Evolutionary conservation across 2,329 filamentous ascomycete species (phyloP).

Genomic region (Trichoderma koningii): DNA sequence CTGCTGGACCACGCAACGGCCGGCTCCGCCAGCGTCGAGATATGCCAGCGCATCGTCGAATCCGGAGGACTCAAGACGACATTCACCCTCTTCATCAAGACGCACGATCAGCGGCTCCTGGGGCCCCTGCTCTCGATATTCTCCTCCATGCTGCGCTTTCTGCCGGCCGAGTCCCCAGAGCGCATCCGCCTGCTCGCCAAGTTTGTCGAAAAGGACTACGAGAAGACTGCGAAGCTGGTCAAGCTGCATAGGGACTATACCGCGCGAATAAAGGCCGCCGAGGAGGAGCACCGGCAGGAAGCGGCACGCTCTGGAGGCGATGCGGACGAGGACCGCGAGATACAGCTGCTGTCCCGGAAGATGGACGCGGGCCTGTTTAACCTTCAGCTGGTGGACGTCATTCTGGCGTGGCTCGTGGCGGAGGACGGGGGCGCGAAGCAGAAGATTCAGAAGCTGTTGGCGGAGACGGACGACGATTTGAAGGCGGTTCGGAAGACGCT

Average conservation of each 20-base stretch:
- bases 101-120: slow-evolving; percentile 65
- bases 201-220: slow-evolving; percentile 93
- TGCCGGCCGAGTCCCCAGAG: slow-evolving; percentile 75
- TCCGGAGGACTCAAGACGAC: slow-evolving; percentile 80
- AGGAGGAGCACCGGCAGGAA: slow-evolving; percentile 51
- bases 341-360: slow-evolving; percentile 72
- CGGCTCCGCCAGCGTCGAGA: slow-evolving; percentile 51
- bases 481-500: slow-evolving; percentile 66
- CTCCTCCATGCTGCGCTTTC: slow-evolving; percentile 73
- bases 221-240: slow-evolving; percentile 75
- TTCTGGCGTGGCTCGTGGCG: slow-evolving; percentile 86
- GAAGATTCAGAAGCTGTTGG: slow-evolving; percentile 65
- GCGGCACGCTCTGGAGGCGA: slow-evolving; percentile 27
- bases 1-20: slow-evolving; percentile 80
- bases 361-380: slow-evolving; percentile 84
- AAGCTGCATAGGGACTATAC: slow-evolving; percentile 71
- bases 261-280: slow-evolving; percentile 57
- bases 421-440: slow-evolving; percentile 77
- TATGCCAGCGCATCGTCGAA: slow-evolving; percentile 77
- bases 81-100: slow-evolving; percentile 88
- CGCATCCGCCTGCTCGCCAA: slow-evolving; percentile 87
- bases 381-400: slow-evolving; percentile 79
- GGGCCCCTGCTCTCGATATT: slow-evolving; percentile 88
- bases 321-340: slow-evolving; percentile 55
- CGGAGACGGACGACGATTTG: slow-evolving; percentile 67